Conservation (phyloP, 1,284 basidiomycete species). For the Hortiboletus rubellus region DNA sequence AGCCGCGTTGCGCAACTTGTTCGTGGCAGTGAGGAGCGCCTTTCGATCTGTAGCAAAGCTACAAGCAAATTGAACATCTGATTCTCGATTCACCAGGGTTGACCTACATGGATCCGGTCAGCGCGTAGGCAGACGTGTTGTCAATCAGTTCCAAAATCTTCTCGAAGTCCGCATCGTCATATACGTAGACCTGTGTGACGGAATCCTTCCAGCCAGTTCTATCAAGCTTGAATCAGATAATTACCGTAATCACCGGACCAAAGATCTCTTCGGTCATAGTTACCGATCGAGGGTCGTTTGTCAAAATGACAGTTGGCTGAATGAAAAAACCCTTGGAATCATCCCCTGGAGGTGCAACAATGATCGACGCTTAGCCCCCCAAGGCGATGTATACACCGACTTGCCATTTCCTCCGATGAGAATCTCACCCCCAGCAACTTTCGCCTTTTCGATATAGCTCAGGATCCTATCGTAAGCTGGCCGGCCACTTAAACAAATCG, state of each 20-base stretch:
- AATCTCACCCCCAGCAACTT: conserved; percentile 85
- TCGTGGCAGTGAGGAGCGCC: conserved; percentile 74
- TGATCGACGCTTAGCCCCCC: background rate
- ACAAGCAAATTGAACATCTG: conserved; percentile 5
- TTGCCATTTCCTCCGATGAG: conserved; percentile 80
- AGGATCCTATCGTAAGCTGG: conserved; percentile 89
- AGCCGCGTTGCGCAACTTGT: conserved; percentile 81
- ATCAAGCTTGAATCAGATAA: conserved; percentile 16
- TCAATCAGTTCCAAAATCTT: conserved; percentile 88
- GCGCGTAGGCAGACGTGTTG: conserved; percentile 83
- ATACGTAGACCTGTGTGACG: conserved; percentile 69
- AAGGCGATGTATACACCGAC: conserved; percentile 17
- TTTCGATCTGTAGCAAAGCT: conserved; percentile 83
- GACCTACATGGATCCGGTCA: conserved; percentile 87
- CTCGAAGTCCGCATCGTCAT: conserved; percentile 81
- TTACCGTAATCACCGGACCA: conserved; percentile 91
- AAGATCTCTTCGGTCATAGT: conserved; percentile 98
- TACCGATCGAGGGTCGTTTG: conserved; percentile 86
- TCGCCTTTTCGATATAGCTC: conserved; percentile 86
- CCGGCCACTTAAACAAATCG: conserved; percentile 53
- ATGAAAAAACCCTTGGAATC: conserved; percentile 94
- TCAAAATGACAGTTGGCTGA: conserved; percentile 93
- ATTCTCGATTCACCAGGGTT: background rate
- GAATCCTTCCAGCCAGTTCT: conserved; percentile 8
- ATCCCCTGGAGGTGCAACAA: conserved; percentile 49